phyloP scores from a whole-genome alignment of 1,139 yeast species.

The Yamadazyma kanchanaburiensis region DNA sequence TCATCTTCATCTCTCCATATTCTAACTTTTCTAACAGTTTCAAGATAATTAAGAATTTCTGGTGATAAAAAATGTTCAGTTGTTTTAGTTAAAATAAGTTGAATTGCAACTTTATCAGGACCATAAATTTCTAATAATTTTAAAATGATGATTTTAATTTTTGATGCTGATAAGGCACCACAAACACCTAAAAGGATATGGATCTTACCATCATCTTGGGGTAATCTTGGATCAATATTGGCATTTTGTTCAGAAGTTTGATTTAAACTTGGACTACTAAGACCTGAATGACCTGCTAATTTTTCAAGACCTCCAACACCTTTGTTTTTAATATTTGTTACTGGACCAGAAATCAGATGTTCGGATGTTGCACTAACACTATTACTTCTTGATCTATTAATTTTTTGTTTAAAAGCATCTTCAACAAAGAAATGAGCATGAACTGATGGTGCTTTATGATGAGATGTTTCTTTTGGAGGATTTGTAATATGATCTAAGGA shows the following conservation, averaged over 20 bases:
- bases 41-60: slow-evolving; percentile 40
- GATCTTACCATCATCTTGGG: slow-evolving; percentile 86
- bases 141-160: slow-evolving; percentile 68
- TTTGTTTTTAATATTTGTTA: slow-evolving; percentile 4
- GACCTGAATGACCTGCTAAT: slow-evolving; percentile 9
- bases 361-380: slow-evolving; percentile 21
- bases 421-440: slow-evolving; percentile 83
- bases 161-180: slow-evolving; percentile 79
- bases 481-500: slow-evolving; percentile 26
- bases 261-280: slow-evolving; percentile 9
- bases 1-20: slow-evolving; percentile 92
- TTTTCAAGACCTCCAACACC: slow-evolving; percentile 13
- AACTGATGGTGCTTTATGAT: slow-evolving; percentile 57
- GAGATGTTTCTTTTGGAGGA: slow-evolving; percentile 34
- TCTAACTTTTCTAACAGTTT: slow-evolving; percentile 44
- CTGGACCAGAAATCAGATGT: slow-evolving; percentile 14
- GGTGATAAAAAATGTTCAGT: slow-evolving; percentile 79
- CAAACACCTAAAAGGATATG: slow-evolving; percentile 88
- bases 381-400: slow-evolving; percentile 38
- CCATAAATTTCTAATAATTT: slow-evolving; percentile 81
- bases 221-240: slow-evolving; percentile 74
- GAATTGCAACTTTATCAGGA: slow-evolving; percentile 69
- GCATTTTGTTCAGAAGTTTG: slow-evolving; percentile 40
- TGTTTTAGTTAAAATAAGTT: slow-evolving; percentile 74
- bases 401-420: slow-evolving; percentile 58